These are phyloP conservation scores for Lactarius indigo DNA, from an alignment of 768 basidiomycete genomes.

Conservation along the genomic window DNA sequence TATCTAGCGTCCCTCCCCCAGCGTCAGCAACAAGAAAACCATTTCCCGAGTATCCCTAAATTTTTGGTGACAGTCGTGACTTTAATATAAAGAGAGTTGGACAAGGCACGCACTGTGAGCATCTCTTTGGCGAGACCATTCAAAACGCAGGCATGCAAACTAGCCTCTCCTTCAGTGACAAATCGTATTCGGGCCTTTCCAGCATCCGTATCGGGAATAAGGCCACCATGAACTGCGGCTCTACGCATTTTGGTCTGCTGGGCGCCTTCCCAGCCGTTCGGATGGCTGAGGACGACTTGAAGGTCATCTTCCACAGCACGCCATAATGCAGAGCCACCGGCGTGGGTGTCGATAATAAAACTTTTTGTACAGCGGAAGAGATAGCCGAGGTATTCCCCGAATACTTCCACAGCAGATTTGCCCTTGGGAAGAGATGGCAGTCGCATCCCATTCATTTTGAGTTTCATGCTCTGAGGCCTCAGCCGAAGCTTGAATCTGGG, in stretches of 20 bases:
- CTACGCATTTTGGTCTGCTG: slow-evolving; percentile 77
- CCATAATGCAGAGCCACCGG: slow-evolving; percentile 68
- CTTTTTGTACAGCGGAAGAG: slow-evolving; percentile 68
- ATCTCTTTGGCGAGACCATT: slow-evolving; percentile 77
- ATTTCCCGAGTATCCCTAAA: slow-evolving; percentile 65
- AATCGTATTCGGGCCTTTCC: slow-evolving; percentile 72
- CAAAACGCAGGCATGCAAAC: slow-evolving; percentile 75
- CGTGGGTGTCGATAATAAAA: slow-evolving; percentile 80
- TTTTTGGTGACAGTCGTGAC: not conserved
- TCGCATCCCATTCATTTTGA: slow-evolving; percentile 83
- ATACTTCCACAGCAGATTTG: slow-evolving; percentile 69
- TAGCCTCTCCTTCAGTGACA: slow-evolving; percentile 82
- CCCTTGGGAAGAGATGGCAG: slow-evolving; percentile 62
- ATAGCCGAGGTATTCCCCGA: slow-evolving; percentile 76
- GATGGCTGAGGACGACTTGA: slow-evolving; percentile 74
- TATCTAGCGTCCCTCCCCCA: slow-evolving; percentile 77
- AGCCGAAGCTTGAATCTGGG: slow-evolving; percentile 76
- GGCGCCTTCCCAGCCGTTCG: slow-evolving; percentile 80
- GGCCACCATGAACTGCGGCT: slow-evolving; percentile 64
- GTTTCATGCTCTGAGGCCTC: slow-evolving; percentile 71
- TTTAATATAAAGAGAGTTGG: not conserved
- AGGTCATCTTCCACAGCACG: slow-evolving; percentile 64
- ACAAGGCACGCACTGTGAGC: slow-evolving; percentile 50
- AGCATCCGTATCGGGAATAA: slow-evolving; percentile 71
- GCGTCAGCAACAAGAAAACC: slow-evolving; percentile 81